Base-by-base conservation (phyloP, 805 yeast species). In the Teunomyces atbi region DNA sequence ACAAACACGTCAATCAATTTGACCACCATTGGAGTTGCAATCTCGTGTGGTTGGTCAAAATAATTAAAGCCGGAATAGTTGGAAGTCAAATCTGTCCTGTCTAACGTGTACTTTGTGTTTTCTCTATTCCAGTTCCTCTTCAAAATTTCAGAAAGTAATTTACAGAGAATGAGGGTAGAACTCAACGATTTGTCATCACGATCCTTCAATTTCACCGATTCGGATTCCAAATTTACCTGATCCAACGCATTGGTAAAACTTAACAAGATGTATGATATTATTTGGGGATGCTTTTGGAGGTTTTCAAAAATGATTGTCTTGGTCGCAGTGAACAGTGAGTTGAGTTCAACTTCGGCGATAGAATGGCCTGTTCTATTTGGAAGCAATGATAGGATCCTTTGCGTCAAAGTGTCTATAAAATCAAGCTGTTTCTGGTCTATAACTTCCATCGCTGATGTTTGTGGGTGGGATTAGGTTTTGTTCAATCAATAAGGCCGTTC, bases 351-450 rank as follows among this genome's bases (percentile, higher is more conserved):
- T 46, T 72, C 76, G 8, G 64, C 63, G 8, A 68, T 48, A 3
- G 68, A 53, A 48, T 62, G 61, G n/a, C 76, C 74, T 1, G 74
- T 65, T 23, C 69, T 54, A 51, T 57, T 62, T 13, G 77, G 76
- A 19, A 72, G 56, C 20, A 70, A 56, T 20, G 65, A 58, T 41
- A 62, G 68, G 34, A 72, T 55, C 37, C 76, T 48, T 44, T 56
- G 56, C 16, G 59, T 44, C 20, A 67, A 44, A 6, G 63, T 53
- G 15, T 55, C 56, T 5, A 67, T 54, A 42, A 57, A 65, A 40
- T 50, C 58, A 39, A 45, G 44, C 28, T 36, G 39, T 13, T 36
- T 36, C 39, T 36, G 39, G 16, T 36, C 39, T 36, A 36, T 20
- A 6, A 36, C 23, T 21, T 36, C 39, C 39, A 36, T 36, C 16